phyloP scores from a whole-genome alignment of 768 basidiomycete genomes.

The Serendipita sp. region DNA sequence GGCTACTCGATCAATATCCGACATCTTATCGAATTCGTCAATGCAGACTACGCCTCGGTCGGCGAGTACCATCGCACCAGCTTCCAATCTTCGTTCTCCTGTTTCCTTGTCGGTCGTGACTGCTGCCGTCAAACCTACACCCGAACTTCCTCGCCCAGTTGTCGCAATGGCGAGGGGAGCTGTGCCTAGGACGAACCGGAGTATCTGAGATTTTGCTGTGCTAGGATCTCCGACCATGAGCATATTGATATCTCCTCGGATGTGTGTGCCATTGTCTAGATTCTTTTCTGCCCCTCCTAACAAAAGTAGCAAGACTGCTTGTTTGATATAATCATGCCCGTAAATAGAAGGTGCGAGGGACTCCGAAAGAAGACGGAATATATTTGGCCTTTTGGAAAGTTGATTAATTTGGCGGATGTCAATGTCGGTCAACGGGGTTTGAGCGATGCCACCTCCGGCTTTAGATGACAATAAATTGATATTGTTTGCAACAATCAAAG shows the following conservation, averaged over 20 bases:
- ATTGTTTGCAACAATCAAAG: slow-evolving; percentile 86
- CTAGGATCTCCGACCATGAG: slow-evolving; percentile 99
- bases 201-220: slow-evolving; percentile 93
- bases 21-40: slow-evolving; percentile 99
- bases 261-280: slow-evolving; percentile 90
- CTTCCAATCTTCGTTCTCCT: slow-evolving; percentile 89
- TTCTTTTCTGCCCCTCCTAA: slow-evolving; percentile 98
- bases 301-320: slow-evolving; percentile 78
- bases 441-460: slow-evolving; percentile 86
- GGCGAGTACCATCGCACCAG: slow-evolving; percentile 98
- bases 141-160: slow-evolving; percentile 94
- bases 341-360: slow-evolving; percentile 96
- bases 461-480: slow-evolving; percentile 90
- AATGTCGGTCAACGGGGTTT: slow-evolving; percentile 75
- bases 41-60: slow-evolving; percentile 98
- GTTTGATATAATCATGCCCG: slow-evolving; percentile 91
- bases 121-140: slow-evolving; percentile 95
- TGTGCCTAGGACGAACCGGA: slow-evolving; percentile 89
- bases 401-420: slow-evolving; percentile 96
- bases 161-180: slow-evolving; percentile 97
- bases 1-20: slow-evolving; percentile 92
- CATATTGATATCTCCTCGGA: slow-evolving; percentile 97
- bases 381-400: slow-evolving; percentile 69
- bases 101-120: slow-evolving; percentile 98
- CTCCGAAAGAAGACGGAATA: slow-evolving; percentile 76